Percentiles rank a stretch among this genome's conserved stretches.
These are phyloP conservation scores for Azolla pinnata DNA, from an alignment of 75 land plant species.

Conservation along the genomic window DNA sequence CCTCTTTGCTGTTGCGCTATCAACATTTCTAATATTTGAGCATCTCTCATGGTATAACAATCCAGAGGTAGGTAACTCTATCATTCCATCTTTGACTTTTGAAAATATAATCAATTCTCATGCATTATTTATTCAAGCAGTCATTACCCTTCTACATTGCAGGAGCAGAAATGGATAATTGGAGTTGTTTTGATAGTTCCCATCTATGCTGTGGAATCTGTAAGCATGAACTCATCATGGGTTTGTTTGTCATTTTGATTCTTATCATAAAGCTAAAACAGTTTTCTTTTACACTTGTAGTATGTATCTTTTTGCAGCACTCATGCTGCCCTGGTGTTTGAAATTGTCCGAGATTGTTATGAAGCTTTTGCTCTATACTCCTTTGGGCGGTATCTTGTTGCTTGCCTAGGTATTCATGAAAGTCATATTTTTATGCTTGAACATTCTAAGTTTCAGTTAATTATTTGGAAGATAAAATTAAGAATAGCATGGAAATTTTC, in stretches of 20 bases:
- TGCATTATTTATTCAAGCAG: background rate
- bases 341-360: constrained; percentile 94
- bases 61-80: constrained; percentile 57
- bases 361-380: constrained; percentile 94
- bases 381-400: too few relatives aligned
- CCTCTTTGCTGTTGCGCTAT: constrained; percentile 50
- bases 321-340: constrained; percentile 39
- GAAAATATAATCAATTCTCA: background rate
- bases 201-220: constrained; percentile 77
- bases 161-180: constrained; percentile 89
- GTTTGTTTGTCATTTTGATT: background rate
- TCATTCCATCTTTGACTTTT: background rate
- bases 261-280: background rate
- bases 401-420: constrained; percentile 97
- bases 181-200: constrained; percentile 91
- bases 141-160: constrained; percentile 10
- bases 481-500: too few relatives aligned
- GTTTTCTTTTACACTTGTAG: constrained; percentile 22
- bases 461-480: too few relatives aligned
- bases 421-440: too few relatives aligned
- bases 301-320: constrained; percentile 64
- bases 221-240: constrained; percentile 22
- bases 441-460: too few relatives aligned
- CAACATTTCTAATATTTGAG: constrained; percentile 57
- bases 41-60: constrained; percentile 66